Evolutionary conservation across 306 rosid species (phyloP).

Genomic region (Cicer chorassanicum): DNA sequence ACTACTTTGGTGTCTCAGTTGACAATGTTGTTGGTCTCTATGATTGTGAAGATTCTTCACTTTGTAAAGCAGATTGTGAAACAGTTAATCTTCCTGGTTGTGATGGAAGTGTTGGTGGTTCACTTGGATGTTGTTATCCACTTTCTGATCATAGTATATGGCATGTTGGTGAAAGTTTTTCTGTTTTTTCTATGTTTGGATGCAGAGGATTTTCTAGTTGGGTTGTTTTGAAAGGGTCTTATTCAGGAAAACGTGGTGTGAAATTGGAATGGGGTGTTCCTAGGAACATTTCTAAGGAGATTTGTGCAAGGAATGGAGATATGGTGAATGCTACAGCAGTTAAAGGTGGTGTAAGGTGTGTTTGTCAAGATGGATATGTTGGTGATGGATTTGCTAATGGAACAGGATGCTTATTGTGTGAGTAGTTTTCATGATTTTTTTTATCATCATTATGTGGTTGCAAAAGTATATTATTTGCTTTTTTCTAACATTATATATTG

Average conservation of each 20-base stretch:
- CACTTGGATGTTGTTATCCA: conserved; percentile 91
- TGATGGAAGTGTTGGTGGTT: conserved; percentile 57
- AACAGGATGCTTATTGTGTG: conserved; percentile 76
- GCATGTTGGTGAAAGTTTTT: conserved; percentile 70
- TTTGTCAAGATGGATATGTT: conserved; percentile 70
- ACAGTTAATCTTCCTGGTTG: conserved; percentile 69
- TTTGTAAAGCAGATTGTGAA: conserved; percentile 82
- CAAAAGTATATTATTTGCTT: conserved; percentile 15
- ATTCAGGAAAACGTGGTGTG: conserved; percentile 75
- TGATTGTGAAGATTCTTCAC: conserved; percentile 92
- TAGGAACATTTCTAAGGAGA: conserved; percentile 53
- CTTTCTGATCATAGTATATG: conserved; percentile 81
- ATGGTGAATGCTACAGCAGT: conserved; percentile 67
- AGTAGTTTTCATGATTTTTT: conserved; percentile 37
- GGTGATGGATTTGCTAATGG: conserved; percentile 91
- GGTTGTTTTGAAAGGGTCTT: conserved; percentile 68
- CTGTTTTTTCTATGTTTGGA: conserved; percentile 74
- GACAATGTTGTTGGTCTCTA: conserved; percentile 85
- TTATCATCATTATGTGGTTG: conserved; percentile 19
- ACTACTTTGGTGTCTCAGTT: conserved; percentile 64
- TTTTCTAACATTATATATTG: not conserved
- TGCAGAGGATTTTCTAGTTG: conserved; percentile 96
- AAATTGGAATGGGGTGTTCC: conserved; percentile 93
- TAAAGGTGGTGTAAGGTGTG: conserved; percentile 66
- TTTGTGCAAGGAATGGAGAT: conserved; percentile 66